Conservation (phyloP, 305 asterid species). For the Solanum chacoense region DNA sequence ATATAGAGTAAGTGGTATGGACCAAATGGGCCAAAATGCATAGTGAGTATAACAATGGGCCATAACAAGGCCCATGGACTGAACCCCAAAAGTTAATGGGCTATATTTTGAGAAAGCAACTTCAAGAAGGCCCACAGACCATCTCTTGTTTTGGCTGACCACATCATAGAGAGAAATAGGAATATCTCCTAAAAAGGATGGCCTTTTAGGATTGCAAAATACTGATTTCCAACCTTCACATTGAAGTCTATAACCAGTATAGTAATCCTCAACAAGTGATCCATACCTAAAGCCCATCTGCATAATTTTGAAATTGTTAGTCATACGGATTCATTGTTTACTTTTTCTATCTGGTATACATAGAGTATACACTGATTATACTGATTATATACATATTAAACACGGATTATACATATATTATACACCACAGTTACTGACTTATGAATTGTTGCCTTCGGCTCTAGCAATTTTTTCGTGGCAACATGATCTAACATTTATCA, state of each 20-base stretch:
- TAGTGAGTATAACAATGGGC: constrained; percentile 36
- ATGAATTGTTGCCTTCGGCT: not conserved
- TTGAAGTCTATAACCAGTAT: constrained; percentile 60
- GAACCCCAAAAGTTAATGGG: constrained; percentile 49
- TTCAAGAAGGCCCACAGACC: constrained; percentile 67
- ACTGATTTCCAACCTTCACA: constrained; percentile 81
- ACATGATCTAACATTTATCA: not conserved
- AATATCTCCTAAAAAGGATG: constrained; percentile 73
- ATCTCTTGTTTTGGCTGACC: constrained; percentile 51
- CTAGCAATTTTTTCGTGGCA: not conserved
- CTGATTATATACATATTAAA: not conserved
- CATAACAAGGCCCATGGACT: constrained; percentile 37
- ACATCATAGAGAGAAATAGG: constrained; percentile 55
- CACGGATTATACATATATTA: not conserved
- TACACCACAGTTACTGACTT: not conserved
- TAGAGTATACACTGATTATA: not conserved
- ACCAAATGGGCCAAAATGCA: constrained; percentile 55
- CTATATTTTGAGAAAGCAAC: constrained; percentile 53
- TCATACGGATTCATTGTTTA: not conserved
- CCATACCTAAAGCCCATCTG: constrained; percentile 78
- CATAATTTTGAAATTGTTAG: not conserved
- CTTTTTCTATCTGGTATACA: not conserved
- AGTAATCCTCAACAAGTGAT: constrained; percentile 69
- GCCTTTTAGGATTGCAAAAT: constrained; percentile 52
- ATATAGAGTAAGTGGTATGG: constrained; percentile 40